Evolutionary conservation across 2,329 filamentous ascomycete species (phyloP), one percentile per base, ranked within the genome.

Genomic region (Penicillium verrucosum): DNA sequence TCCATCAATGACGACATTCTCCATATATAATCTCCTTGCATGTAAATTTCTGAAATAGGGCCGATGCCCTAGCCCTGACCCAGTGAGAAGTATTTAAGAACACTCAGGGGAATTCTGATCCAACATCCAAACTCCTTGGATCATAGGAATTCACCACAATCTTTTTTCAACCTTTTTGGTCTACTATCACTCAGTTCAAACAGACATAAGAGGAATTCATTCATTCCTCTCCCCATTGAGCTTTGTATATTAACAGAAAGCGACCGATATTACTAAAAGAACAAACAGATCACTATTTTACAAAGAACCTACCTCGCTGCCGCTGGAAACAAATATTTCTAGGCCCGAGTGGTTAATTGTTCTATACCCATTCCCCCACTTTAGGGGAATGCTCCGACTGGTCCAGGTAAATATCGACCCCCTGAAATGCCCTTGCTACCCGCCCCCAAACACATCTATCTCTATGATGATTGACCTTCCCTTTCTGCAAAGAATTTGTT

Each of bases 391-490:
- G 14, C 29, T 49, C 54, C 47, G 44, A 53, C 54, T 59, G 57
- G 54, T 29, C 45, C 25, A 44, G 40, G 50, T 52, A 52, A 44
- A 18, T n/a, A 46, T 46, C 18, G 2, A 10, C 42, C 43, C 38
- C 14, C 34, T 25, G 21, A 27, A 27, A 25, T 43, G n/a, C 27
- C 51, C 44, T 32, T 32, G 29, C 18, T 10, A 18, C 34, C 34
- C 16, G 16, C 34, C 34, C 16, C 4, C 30, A 16, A 1, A n/a
- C 18, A 18, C 23, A 37, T 21, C 25, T 42, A 43, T 57, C 46
- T 48, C 55, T 45, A 42, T 60, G 58, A 60, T 60, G 58, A 60
- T 55, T 25, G 58, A 60, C 58, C 58, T 58, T 60, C 58, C 58
- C 58, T 60, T 60, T 60, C 58, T 58, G 58, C 58, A 60, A 60